Base-by-base conservation (phyloP, 805 yeast species). In the Pichia heedii region DNA sequence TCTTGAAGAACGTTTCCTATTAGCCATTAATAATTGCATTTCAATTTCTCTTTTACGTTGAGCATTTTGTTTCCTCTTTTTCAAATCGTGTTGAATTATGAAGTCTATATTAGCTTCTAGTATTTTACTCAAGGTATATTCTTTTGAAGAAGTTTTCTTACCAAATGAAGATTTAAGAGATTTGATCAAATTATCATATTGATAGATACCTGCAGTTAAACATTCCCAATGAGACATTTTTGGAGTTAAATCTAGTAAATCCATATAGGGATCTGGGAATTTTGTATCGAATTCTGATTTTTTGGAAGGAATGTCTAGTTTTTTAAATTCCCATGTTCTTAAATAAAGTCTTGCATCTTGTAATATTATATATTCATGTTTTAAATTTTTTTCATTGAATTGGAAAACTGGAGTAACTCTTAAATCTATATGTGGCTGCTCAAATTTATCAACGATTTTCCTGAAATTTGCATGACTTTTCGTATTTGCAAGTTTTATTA, bases 1-100 rank as follows among this genome's bases (percentile, higher is more conserved):
- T 60, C 93, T 71, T 2, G 87, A 76, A 0, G 90, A 83, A 50
- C 86, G 70, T 54, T 84, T 84, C 54, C 93, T 70, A 44, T 83
- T 75, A 4, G 79, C 79, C 54, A 84, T 61, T 43, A 84, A 58
- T 20, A 72, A 73, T 39, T 74, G 76, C 71, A 84, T 69, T 50
- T 82, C 79, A 37, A 74, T 70, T 44, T 80, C 85, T 56, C 76
- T 79, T 51, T 71, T 74, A 52, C 83, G 66, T 49, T 74, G 75
- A 24, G 72, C 56, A 16, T 77, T 65, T 46, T 70, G 71, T 52
- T 70, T 74, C 49, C 85, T 65, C 51, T 76, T 76, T 45, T 68
- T 70, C 33, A 75, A 50, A 53, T 80, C 85, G 45, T 66, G 68
- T 9, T 50, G 53, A 0, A 69, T 65, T 6, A 71, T 57, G 18